Base-by-base conservation (phyloP, 768 basidiomycete species). In the Erythrobasidium yunnanense region DNA sequence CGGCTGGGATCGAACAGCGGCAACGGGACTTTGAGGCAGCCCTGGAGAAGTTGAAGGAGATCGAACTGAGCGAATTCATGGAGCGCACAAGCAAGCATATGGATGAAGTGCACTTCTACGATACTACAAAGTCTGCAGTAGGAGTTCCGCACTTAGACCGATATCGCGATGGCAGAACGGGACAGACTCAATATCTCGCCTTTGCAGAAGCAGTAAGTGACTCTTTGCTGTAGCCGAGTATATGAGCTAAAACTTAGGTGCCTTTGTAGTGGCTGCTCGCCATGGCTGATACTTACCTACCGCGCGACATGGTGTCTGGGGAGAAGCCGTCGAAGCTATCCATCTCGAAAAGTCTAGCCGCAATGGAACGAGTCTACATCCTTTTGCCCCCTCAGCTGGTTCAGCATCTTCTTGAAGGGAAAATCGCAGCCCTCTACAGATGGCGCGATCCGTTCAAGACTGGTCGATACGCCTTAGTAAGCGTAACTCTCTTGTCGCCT, bases 51-150 rank as follows among this genome's bases (percentile, higher is more conserved):
- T 34, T 63, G 11, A 29, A 51, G 32, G 49, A 46, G 20, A n/a
- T 63, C 29, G 60, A 63, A 33, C 29, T 63, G 60, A 38, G 42
- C 25, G 60, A 63, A 23, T 63, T 63, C 32, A 13, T 63, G 27
- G 29, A 30, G 4, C 45, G 60, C 5, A 23, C 49, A 6, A 63
- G 60, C 60, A 63, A 63, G 47, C 30, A 23, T 49, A 63, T 63
- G 46, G 60, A 51, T 13, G 60, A 63, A 38, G 46, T 63, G 25
- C 46, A 33, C 11, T 63, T 63, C 49, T 46, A 51, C 11, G 38
- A 42, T n/a, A 42, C 38, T 11, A 11, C 38, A 42, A 42, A n/a
- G 38, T 18, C 27, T 8, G 34, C 34, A 29, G 25, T 29, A 20
- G 18, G 11, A 23, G 50, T 30, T 8, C 11, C 11, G 50, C 29